phyloP scores from a whole-genome alignment of 352 stramenopile genomes.

The Pythium oligandrum region DNA sequence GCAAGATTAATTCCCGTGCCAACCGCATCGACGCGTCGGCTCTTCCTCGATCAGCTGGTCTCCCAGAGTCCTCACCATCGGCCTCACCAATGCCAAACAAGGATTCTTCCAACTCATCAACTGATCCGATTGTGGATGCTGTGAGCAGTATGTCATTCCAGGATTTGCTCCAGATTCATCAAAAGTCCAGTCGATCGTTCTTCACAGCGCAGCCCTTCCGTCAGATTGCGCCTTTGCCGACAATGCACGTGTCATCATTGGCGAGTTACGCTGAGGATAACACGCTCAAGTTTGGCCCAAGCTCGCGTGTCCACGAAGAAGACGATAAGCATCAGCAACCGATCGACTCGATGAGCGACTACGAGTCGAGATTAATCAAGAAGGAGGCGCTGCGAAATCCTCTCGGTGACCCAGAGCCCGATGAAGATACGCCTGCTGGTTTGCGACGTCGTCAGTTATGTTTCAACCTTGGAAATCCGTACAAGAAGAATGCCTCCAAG shows the following conservation, averaged over 20 bases:
- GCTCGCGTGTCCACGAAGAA: conserved; percentile 56
- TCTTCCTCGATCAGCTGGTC: conserved; percentile 8
- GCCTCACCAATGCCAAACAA: conserved; percentile 25
- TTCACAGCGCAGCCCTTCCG: conserved; percentile 19
- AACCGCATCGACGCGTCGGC: conserved; percentile 14
- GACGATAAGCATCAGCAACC: conserved; percentile 81
- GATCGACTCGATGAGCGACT: conserved; percentile 88
- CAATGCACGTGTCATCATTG: too few species aligned
- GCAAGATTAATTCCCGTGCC: conserved; percentile 59
- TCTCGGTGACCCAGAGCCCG: conserved; percentile 74
- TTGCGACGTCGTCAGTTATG: conserved; percentile 70
- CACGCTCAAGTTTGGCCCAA: conserved; percentile 49
- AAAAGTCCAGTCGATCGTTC: conserved; percentile 43
- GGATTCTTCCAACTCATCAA: conserved; percentile 16
- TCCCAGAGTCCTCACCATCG: conserved; percentile 32
- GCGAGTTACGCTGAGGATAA: conserved; percentile 4
- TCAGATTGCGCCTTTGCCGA: too few species aligned
- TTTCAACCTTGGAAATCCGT: conserved; percentile 85
- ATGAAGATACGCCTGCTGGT: conserved; percentile 77
- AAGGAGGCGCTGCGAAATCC: conserved; percentile 84
- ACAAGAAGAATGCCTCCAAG: conserved; percentile 88
- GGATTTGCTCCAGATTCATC: conserved; percentile 42
- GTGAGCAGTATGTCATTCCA: conserved; percentile 65
- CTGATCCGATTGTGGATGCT: conserved; percentile 37
- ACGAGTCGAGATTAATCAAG: conserved; percentile 82